Evolutionary conservation across 2,329 filamentous ascomycete genomes (phyloP), one percentile per base, ranked within the genome.

Genomic region (Allantophomopsis cytisporea): DNA sequence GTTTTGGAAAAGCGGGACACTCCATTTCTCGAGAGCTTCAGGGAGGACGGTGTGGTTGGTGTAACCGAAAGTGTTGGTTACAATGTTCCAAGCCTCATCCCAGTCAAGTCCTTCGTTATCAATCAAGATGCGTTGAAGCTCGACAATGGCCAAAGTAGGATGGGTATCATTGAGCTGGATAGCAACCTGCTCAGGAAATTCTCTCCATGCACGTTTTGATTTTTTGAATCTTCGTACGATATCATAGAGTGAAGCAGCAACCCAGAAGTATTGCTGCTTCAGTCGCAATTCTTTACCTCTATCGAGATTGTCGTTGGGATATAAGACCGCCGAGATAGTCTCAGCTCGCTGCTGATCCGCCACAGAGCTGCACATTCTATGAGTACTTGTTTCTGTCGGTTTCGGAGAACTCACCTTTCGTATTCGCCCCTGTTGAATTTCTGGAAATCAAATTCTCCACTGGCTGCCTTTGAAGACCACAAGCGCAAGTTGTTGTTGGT

Each of bases 261-360:
- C 94, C 91, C 91, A 98, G 66, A 98, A 98, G 71, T 98, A 98
- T 61, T 98, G 91, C 61, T 98, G 91, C 73, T 98, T 98, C 60
- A 98, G 64, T 39, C 91, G 85, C 46, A 98, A 76, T 67, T 98
- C 91, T 63, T 98, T 98, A 46, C 91, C 91, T 48, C 87, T 76
- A 49, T 96, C 89, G 35, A 98, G 74, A 61, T 94, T 96, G 62
- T 96, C 89, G 55, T 98, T 98, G 43, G 91, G 91, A 57, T 98
- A 98, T 35, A 98, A 65, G 12, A 98, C 91, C 23, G 89, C 89
- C 39, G 88, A 95, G 64, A 98, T 98, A 40, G 89, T 96, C 68
- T 98, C 91, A n/a, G 91, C 91, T 42, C 85, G 82, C 67, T 98
- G 91, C 63, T 96, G 87, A 50, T 98, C 91, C n/a, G 83, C 85